phyloP scores from a whole-genome alignment of 2,329 filamentous ascomycete genomes.

The Anisogramma anomala region DNA sequence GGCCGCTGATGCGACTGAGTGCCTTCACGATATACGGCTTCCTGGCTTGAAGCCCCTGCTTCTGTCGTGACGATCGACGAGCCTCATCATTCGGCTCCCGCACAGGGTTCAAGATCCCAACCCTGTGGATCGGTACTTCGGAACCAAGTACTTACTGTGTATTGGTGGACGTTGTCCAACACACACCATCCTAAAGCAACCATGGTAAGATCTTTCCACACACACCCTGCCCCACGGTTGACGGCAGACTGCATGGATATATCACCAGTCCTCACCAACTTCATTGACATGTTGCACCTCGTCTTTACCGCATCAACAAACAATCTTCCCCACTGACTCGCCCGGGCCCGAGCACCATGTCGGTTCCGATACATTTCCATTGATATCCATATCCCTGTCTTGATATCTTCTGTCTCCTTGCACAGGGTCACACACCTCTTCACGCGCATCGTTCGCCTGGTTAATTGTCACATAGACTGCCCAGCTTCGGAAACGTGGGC shows the following conservation, averaged over 20 bases:
- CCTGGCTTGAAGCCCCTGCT: slow-evolving; percentile 8
- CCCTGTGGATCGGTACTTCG: slow-evolving; percentile 12
- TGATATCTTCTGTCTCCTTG: slow-evolving; percentile 19
- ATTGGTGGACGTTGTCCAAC: slow-evolving; percentile 24
- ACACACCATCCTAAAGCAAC: slow-evolving; percentile 30
- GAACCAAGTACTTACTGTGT: slow-evolving; percentile 17
- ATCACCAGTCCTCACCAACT: slow-evolving; percentile 23
- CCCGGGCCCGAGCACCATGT: neutral
- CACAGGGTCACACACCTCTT: too few relatives aligned
- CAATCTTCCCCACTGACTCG: neutral
- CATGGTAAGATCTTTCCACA: slow-evolving; percentile 35
- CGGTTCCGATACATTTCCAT: neutral
- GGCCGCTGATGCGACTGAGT: slow-evolving; percentile 13
- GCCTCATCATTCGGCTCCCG: slow-evolving; percentile 7
- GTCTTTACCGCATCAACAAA: neutral
- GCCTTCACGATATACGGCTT: slow-evolving; percentile 3
- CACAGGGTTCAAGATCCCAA: slow-evolving; percentile 7
- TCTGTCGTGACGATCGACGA: slow-evolving; percentile 7
- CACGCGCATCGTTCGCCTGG: too few relatives aligned
- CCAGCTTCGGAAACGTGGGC: slow-evolving; percentile 33
- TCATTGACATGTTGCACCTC: slow-evolving; percentile 20
- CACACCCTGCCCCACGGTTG: slow-evolving; percentile 25
- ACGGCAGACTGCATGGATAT: slow-evolving; percentile 36
- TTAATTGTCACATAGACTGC: slow-evolving; percentile 25
- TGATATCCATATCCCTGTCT: too few relatives aligned